Percentiles rank a stretch among this genome's conserved stretches.
phyloP scores from a whole-genome alignment of 495 filamentous ascomycete species.

The Penicillium salamii region DNA sequence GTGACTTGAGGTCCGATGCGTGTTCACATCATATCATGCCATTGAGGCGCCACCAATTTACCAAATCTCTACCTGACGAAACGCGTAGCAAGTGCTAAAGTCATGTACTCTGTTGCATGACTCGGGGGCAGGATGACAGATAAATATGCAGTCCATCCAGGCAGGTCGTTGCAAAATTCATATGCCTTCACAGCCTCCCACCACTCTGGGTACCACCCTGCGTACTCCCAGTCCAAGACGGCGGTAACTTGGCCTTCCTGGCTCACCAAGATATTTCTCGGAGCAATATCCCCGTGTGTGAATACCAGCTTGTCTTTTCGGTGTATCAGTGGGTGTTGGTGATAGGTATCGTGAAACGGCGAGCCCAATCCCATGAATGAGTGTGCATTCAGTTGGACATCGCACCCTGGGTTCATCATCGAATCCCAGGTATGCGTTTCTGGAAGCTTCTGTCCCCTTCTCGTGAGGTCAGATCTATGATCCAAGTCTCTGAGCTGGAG shows the following conservation, averaged over 20 bases:
- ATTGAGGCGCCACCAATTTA: too few species aligned
- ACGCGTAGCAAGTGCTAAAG: not conserved
- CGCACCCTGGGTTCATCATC: not conserved
- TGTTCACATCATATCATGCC: too few species aligned
- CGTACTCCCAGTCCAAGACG: constrained; percentile 3
- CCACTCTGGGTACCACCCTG: constrained; percentile 1
- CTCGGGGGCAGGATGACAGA: not conserved
- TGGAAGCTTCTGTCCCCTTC: not conserved
- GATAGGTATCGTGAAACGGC: not conserved
- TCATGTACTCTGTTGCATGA: constrained; percentile 2
- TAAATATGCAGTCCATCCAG: not conserved
- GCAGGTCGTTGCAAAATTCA: not conserved
- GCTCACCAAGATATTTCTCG: constrained; percentile 6
- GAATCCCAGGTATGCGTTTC: not conserved
- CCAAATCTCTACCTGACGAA: not conserved
- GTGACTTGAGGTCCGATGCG: too few species aligned
- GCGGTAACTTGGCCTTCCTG: not conserved
- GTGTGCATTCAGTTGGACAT: not conserved
- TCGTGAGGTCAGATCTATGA: not conserved
- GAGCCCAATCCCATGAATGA: not conserved
- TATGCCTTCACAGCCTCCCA: constrained; percentile 1
- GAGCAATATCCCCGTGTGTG: constrained; percentile 7
- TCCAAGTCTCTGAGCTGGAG: not conserved
- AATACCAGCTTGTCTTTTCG: not conserved
- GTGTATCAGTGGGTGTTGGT: not conserved